phyloP scores from a whole-genome alignment of 208 protist genomes.

The Zelonia costaricensis region DNA sequence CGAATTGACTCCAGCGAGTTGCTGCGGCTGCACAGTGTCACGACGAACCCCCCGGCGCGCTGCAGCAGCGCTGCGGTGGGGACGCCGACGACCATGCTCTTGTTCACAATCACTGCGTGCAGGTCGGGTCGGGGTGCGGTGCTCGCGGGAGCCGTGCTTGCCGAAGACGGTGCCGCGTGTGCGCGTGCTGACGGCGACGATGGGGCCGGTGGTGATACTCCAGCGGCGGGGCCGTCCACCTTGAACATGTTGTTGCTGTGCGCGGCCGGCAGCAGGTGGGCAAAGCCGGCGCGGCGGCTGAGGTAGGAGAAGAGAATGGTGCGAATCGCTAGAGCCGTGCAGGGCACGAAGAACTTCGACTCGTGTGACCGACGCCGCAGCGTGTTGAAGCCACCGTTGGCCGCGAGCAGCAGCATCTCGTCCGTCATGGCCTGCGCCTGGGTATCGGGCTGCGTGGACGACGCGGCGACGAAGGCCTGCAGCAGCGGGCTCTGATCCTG shows the following conservation, averaged over 20 bases:
- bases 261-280: background rate
- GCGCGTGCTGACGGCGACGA: background rate
- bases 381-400: constrained; percentile 18
- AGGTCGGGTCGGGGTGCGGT: constrained; percentile 18
- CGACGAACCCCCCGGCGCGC: constrained; percentile 79
- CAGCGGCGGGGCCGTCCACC: background rate
- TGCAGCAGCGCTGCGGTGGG: constrained; percentile 90
- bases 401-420: constrained; percentile 19
- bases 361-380: constrained; percentile 44
- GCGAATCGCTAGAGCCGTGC: constrained; percentile 60
- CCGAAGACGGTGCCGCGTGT: background rate
- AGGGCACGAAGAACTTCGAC: constrained; percentile 60
- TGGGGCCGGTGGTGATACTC: background rate
- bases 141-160: background rate
- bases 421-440: constrained; percentile 6
- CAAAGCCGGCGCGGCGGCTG: constrained; percentile 16
- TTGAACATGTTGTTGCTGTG: background rate
- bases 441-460: background rate
- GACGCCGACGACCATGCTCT: constrained; percentile 93
- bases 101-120: constrained; percentile 94
- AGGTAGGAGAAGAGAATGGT: constrained; percentile 65
- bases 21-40: constrained; percentile 91
- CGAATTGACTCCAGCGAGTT: constrained; percentile 69
- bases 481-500: constrained; percentile 56
- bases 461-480: background rate